phyloP scores from a whole-genome alignment of 2,329 filamentous ascomycete genomes.

The Ophiostoma pallidulum region DNA sequence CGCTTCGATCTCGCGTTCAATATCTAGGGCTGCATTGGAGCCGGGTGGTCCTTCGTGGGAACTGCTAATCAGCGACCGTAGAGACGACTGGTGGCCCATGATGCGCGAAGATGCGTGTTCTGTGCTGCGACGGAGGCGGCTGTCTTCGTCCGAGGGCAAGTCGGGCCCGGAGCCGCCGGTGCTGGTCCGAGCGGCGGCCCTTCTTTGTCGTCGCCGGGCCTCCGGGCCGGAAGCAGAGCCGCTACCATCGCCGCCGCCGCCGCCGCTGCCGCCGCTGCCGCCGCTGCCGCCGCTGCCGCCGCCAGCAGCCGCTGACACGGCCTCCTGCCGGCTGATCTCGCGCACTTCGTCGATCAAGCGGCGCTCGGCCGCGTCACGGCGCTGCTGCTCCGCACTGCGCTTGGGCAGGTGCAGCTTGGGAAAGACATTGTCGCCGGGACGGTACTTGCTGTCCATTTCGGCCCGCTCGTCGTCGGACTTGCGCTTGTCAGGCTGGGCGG shows the following conservation, averaged over 20 bases:
- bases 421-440: constrained; percentile 70
- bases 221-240: not conserved
- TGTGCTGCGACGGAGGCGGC: constrained; percentile 28
- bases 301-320: constrained; percentile 34
- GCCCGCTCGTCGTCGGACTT: constrained; percentile 64
- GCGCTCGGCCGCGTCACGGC: constrained; percentile 56
- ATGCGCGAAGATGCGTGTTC: constrained; percentile 25
- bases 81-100: constrained; percentile 73
- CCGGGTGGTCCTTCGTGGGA: not conserved
- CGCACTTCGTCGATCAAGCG: constrained; percentile 62
- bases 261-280: not conserved
- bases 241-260: constrained; percentile 4
- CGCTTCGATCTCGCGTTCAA: constrained; percentile 82
- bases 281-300: not conserved
- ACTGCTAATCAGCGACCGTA: constrained; percentile 74
- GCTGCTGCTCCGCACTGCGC: constrained; percentile 42
- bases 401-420: constrained; percentile 47
- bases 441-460: constrained; percentile 68
- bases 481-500: constrained; percentile 66
- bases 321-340: constrained; percentile 63
- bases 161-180: constrained; percentile 16
- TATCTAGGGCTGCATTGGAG: constrained; percentile 41
- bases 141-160: constrained; percentile 19
- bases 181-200: not conserved
- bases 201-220: constrained; percentile 13